Percentiles rank a stretch among this genome's conserved stretches.
Conservation (phyloP, 1,284 basidiomycete genomes). For the Cryptococcus sp. region DNA sequence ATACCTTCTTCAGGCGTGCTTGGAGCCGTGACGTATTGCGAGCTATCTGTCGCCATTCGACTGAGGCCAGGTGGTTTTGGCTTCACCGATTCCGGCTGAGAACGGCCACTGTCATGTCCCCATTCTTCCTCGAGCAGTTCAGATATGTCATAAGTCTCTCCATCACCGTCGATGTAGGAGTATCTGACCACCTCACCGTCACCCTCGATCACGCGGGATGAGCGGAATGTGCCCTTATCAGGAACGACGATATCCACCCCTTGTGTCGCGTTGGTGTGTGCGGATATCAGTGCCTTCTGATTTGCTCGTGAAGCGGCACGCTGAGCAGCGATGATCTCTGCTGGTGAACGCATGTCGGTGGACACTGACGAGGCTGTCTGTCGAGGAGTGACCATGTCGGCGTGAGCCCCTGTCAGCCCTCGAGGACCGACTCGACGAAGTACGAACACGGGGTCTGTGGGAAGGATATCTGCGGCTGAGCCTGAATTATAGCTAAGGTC, state of each 20-base stretch:
- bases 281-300: conserved; percentile 79
- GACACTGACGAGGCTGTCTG: background rate
- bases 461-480: conserved; percentile 69
- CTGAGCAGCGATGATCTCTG: conserved; percentile 91
- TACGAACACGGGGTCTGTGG: conserved; percentile 84
- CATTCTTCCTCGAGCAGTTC: conserved; percentile 87
- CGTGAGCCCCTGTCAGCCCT: conserved; percentile 9
- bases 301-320: conserved; percentile 78
- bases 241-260: conserved; percentile 85
- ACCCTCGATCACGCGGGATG: conserved; percentile 61
- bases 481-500: conserved; percentile 75
- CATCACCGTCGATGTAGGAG: conserved; percentile 83
- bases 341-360: conserved; percentile 60
- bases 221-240: conserved; percentile 77
- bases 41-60: conserved; percentile 35
- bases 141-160: conserved; percentile 86
- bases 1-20: conserved; percentile 40
- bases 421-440: conserved; percentile 65
- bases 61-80: conserved; percentile 27
- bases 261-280: conserved; percentile 76
- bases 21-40: conserved; percentile 41
- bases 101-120: conserved; percentile 53
- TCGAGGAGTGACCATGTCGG: conserved; percentile 12
- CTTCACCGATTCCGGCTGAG: conserved; percentile 8
- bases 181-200: conserved; percentile 75